Percentiles rank a stretch among this genome's conserved stretches.
phyloP scores from a whole-genome alignment of 2,329 filamentous ascomycete species.

The Aspergillus flavus region DNA sequence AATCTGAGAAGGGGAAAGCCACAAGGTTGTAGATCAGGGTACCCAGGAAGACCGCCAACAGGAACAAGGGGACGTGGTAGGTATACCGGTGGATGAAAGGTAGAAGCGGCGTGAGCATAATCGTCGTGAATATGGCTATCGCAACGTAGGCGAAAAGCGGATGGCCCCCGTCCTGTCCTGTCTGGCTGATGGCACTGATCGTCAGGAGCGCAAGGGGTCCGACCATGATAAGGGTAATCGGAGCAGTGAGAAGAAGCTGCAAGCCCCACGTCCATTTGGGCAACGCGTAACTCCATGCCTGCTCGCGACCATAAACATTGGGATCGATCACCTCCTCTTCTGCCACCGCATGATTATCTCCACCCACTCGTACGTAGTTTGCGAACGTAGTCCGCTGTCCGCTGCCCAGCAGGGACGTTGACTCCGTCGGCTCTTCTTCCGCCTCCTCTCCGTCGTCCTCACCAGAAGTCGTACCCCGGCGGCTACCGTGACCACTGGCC shows the following conservation, averaged over 20 bases:
- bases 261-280: slow-evolving; percentile 85
- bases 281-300: slow-evolving; percentile 79
- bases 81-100: slow-evolving; percentile 88
- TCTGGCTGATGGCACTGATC: slow-evolving; percentile 74
- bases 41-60: slow-evolving; percentile 71
- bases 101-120: slow-evolving; percentile 73
- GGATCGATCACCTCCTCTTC: slow-evolving; percentile 31
- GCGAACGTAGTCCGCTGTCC: slow-evolving; percentile 58
- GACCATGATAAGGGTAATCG: slow-evolving; percentile 74
- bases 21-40: slow-evolving; percentile 84
- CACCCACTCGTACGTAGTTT: slow-evolving; percentile 50
- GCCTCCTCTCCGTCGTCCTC: slow-evolving; percentile 43
- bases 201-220: slow-evolving; percentile 75
- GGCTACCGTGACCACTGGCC: slow-evolving; percentile 41
- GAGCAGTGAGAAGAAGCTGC: slow-evolving; percentile 79
- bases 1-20: slow-evolving; percentile 83
- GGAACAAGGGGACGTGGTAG: slow-evolving; percentile 76
- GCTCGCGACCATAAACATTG: slow-evolving; percentile 69
- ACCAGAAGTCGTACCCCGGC: slow-evolving; percentile 46
- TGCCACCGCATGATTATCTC: slow-evolving; percentile 31
- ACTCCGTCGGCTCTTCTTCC: slow-evolving; percentile 53
- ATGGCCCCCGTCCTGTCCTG: slow-evolving; percentile 78
- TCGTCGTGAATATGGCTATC: slow-evolving; percentile 67
- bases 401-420: slow-evolving; percentile 58
- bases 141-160: slow-evolving; percentile 71